phyloP scores from a whole-genome alignment of 176 grass and related monocot genomes.

The Raddia distichophylla region DNA sequence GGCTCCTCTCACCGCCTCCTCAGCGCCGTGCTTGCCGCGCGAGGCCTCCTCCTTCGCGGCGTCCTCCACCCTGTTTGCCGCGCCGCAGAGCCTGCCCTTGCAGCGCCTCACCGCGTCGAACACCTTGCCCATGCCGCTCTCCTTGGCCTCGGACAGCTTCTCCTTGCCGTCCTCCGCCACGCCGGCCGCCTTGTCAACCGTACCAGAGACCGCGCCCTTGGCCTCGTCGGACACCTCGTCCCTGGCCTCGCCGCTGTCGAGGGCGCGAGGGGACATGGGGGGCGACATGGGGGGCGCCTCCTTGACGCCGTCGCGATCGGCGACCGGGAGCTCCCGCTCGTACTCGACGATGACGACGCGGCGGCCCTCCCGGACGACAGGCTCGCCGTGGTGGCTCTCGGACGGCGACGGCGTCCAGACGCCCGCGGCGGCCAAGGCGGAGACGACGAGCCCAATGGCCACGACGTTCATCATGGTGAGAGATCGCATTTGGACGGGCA shows the following conservation, averaged over 20 bases:
- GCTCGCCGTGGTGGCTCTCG: constrained; percentile 2
- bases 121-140: constrained; percentile 42
- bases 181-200: constrained; percentile 18
- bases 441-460: constrained; percentile 63
- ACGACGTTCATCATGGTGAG: constrained; percentile 76
- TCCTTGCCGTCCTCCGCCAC: constrained; percentile 46
- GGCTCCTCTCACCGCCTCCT: constrained; percentile 12
- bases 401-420: constrained; percentile 56
- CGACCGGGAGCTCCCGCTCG: constrained; percentile 57
- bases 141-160: constrained; percentile 44
- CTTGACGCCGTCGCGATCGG: constrained; percentile 23
- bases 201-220: constrained; percentile 16
- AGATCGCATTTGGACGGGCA: constrained; percentile 9
- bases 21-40: constrained; percentile 16
- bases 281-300: constrained; percentile 17
- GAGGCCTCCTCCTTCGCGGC: constrained; percentile 29
- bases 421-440: constrained; percentile 64
- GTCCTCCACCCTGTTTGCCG: constrained; percentile 36
- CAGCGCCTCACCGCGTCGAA: constrained; percentile 45
- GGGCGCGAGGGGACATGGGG: not conserved
- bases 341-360: constrained; percentile 86
- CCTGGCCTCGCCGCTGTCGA: constrained; percentile 36
- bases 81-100: constrained; percentile 60
- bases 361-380: constrained; percentile 60
- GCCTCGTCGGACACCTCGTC: not conserved